Base-by-base conservation (phyloP, 495 filamentous ascomycete species). In the Bathelium albidoporum region DNA sequence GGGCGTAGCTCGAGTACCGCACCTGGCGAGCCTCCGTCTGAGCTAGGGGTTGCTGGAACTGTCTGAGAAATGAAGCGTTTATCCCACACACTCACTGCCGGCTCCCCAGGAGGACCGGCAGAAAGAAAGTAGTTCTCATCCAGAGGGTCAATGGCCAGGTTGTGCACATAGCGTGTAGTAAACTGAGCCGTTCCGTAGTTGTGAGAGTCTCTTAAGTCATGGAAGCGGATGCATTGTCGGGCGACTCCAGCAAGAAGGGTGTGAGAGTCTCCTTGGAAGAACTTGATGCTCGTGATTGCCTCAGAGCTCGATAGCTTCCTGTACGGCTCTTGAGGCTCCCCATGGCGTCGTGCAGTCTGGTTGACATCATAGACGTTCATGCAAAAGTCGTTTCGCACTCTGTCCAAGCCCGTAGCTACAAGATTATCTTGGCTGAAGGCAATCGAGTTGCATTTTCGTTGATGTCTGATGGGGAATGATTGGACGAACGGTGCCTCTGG, bases 121-220 rank as follows among this genome's bases (percentile, higher is more conserved):
- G 91, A 95, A 0, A 91, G 89, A 73, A 97, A 96, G 70, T 96
- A 96, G 69, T 97, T 96, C 69, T 90, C 85, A 73, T 97, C 90
- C 12, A 87, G 80, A 67, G 87, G 89, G 73, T 98, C 90, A 64
- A 97, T 91, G 31, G 91, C 86, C 58, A 97, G 74, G 65, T 96
- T 95, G 70, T 96, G 89, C 45, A 91, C 91, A 72, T 90, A 94
- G 59, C 87, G 84, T 18, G 91, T 96, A 16, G 84, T 82, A 68
- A 89, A 91, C 73, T 77, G 82, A 28, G 84, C 74, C 58, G 78
- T 81, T 2, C 58, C 67, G 60, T 53, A 39, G 28, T 58, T 29
- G 16, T 31, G 43, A 78, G 63, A 73, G 91, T 89, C 90, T 85
- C 94, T 76, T 24, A 97, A 75, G 74, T 97, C 94, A 73, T 95